Conservation (phyloP, 1,284 basidiomycete genomes). For the Fomitopsis betulina region DNA sequence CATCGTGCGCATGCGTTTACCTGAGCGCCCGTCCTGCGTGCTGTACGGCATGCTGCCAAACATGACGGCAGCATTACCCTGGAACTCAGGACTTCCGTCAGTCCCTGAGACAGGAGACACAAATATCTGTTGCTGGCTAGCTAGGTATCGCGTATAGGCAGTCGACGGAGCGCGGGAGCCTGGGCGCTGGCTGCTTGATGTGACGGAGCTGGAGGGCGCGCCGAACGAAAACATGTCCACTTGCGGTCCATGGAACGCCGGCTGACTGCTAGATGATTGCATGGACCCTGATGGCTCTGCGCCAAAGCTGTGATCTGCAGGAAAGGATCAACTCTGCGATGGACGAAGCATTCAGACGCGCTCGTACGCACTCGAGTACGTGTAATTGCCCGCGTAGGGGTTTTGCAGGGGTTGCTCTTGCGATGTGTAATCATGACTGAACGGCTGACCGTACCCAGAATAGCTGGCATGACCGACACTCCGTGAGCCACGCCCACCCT, state of each 20-base stretch:
- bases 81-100: conserved; percentile 4
- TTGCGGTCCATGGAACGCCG: neutral
- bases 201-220: neutral
- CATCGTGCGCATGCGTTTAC: conserved; percentile 38
- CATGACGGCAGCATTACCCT: neutral
- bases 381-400: neutral
- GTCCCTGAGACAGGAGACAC: neutral
- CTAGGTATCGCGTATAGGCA: neutral
- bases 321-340: neutral
- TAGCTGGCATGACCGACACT: neutral
- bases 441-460: neutral
- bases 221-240: neutral
- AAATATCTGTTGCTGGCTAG: neutral
- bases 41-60: conserved; percentile 6
- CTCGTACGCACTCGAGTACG: neutral
- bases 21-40: conserved; percentile 6
- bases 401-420: neutral
- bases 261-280: neutral
- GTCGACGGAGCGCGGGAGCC: neutral
- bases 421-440: neutral
- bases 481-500: conserved; percentile 3
- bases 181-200: neutral
- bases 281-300: neutral
- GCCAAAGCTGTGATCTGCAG: neutral
- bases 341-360: neutral